Evolutionary conservation across 805 yeast species (phyloP).

Genomic region (Candida sanyiensis): DNA sequence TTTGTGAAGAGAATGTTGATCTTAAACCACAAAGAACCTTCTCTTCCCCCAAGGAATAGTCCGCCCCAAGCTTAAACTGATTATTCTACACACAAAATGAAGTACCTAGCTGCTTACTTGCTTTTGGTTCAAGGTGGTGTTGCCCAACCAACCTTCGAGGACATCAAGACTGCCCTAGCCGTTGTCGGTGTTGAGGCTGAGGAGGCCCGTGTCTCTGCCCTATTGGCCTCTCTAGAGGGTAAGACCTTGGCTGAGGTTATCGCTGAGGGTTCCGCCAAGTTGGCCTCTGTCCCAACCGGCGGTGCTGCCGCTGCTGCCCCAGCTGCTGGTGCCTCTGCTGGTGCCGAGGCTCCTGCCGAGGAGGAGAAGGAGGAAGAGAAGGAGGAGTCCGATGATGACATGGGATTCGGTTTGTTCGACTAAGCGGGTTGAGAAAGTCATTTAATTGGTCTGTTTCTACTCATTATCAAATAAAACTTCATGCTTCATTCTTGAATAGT

Average conservation of each 20-base stretch:
- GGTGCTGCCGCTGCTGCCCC: slow-evolving; percentile 66
- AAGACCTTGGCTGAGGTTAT: slow-evolving; percentile 65
- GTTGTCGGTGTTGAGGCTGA: slow-evolving; percentile 80
- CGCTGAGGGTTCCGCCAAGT: slow-evolving; percentile 76
- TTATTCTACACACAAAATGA: slow-evolving; percentile 59
- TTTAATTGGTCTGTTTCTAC: slow-evolving; percentile 1
- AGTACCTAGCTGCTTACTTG: slow-evolving; percentile 91
- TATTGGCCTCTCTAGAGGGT: slow-evolving; percentile 74
- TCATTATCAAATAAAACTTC: slow-evolving; percentile 3
- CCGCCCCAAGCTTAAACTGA: slow-evolving; percentile 76
- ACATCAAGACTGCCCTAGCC: slow-evolving; percentile 64
- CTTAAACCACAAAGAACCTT: no score
- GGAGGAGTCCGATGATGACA: slow-evolving; percentile 54
- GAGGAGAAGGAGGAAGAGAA: slow-evolving; percentile 40
- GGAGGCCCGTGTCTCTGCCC: slow-evolving; percentile 63
- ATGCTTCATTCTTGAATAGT: slow-evolving; percentile 1
- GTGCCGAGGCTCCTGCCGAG: slow-evolving; percentile 48
- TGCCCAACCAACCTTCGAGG: slow-evolving; percentile 73
- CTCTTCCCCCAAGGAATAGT: slow-evolving; percentile 87
- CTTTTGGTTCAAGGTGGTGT: slow-evolving; percentile 85
- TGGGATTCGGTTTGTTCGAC: slow-evolving; percentile 79
- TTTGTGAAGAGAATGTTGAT: no score
- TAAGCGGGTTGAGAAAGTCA: slow-evolving; percentile 26
- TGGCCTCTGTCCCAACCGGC: slow-evolving; percentile 78
- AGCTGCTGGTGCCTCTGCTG: slow-evolving; percentile 51